Evolutionary conservation across 139 green algal genomes (phyloP), one percentile per base, ranked within the genome.

Genomic region (Microglena sp.): DNA sequence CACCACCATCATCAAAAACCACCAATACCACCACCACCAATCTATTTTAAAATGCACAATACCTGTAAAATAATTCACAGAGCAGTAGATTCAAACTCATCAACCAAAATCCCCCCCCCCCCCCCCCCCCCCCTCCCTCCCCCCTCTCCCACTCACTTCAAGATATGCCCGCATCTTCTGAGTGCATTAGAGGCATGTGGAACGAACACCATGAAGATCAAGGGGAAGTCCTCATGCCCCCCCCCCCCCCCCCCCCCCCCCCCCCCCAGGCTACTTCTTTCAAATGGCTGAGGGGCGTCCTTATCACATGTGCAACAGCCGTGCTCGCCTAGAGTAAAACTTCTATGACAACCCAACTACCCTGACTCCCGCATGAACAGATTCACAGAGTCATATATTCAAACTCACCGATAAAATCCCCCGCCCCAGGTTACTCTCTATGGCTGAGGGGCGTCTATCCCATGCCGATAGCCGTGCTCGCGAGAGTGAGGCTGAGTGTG

Each of bases 381-480:
- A 50, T 18, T 24, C 40, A 50, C 40, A 50, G 15, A 24, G 40
- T 24, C 40, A 11, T 50, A 24, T 18, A 50, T 18, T 18, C 40
- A 50, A n/a, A n/a, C n/a, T n/a, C n/a, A n/a, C n/a, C n/a, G n/a
- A n/a, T n/a, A n/a, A n/a, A n/a, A n/a, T n/a, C 40, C 40, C 40
- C 18, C 18, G 11, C 15, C 40, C 21, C 59, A 46, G 79, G 64
- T 64, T 77, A 11, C 46, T 81, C 44, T 66, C 74, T 22, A 75
- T 77, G 56, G 72, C 75, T n/a, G 77, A 87, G 70, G 81, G 81
- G 26, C 72, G 78, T 4, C 55, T 87, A 33, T 56, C 67, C 4
- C 68, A 75, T 26, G 59, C 53, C 5, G 77, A 82, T 34, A 40
- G 43, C 7, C 77, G 68, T 26, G 60, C 69, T 0, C 46, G 63